Base-by-base conservation (phyloP, 2,329 filamentous ascomycete genomes). In the Paraphoma sp. region DNA sequence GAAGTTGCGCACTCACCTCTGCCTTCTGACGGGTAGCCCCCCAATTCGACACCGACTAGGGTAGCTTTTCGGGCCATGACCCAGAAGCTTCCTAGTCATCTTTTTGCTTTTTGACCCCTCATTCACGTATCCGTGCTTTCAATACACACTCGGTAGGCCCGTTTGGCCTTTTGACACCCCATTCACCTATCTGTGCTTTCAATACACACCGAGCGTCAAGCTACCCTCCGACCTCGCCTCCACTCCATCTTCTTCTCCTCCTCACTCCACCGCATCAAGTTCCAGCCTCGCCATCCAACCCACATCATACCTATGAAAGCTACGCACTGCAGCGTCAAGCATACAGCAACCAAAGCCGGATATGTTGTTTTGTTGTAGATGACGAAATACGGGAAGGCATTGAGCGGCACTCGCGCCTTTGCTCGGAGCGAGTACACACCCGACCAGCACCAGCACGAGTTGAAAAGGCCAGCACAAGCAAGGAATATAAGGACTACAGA, bases 381-480 rank as follows among this genome's bases (percentile, higher is more conserved):
- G 2, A 36, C 30, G 18, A 64, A 50, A 3, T 56, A 33, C 7
- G 51, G 31, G 4, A 54, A 29, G 2, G 53, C 12, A 40, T 64
- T 62, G 38, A 62, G 29, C 5, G 53, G 53, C 16, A 62, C 50
- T 29, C 45, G 51, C 6, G 53, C 48, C 29, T 42, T 50, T 14
- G n/a, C 46, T 9, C 51, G 41, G 3, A 54, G 29, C 10, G 54
- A 46, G 23, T 54, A 61, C 2, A 61, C 45, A 2, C 52, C 64
- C 33, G 62, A 67, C 59, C 60, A 64, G 42, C 66, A 67, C 46
- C 45, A 58, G 45, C 62, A 67, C 9, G 36, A 52, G 45, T 70
- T 67, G 52, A 62, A 69, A 6, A 60, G 44, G 3, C 67, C 67
- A 14, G 51, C 55, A n/a, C 48, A 59, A 7, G 62, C 55, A 4